Conservation (phyloP, 306 rosid genomes). For the Psophocarpus tetragonolobus region DNA sequence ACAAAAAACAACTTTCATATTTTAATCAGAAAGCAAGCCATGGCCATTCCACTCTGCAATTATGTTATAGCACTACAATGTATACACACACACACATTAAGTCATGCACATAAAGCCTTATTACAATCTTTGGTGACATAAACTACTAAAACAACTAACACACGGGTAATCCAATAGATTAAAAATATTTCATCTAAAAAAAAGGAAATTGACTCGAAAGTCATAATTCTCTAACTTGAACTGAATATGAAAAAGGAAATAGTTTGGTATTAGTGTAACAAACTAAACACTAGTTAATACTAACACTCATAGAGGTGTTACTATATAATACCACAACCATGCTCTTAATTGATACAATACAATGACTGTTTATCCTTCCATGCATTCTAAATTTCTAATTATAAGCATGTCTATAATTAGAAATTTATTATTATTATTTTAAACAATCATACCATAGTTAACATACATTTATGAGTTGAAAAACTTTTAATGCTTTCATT, state of each 20-base stretch:
- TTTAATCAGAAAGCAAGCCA: too few relatives aligned
- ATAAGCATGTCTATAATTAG: background rate
- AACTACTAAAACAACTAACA: slow-evolving; percentile 21
- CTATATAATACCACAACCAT: background rate
- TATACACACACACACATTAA: background rate
- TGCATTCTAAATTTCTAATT: slow-evolving; percentile 16
- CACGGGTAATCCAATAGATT: slow-evolving; percentile 10
- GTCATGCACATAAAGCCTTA: background rate
- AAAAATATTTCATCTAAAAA: background rate
- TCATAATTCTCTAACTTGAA: background rate
- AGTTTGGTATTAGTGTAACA: background rate
- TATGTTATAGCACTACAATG: background rate
- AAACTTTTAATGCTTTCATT: slow-evolving; percentile 13
- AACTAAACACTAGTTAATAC: background rate
- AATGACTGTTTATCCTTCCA: background rate
- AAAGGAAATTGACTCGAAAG: background rate
- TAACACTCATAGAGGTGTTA: background rate
- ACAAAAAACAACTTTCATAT: too few relatives aligned
- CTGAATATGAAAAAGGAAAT: background rate
- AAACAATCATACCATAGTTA: slow-evolving; percentile 24
- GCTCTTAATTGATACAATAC: background rate
- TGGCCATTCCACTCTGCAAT: background rate
- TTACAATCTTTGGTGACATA: slow-evolving; percentile 24
- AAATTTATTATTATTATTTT: slow-evolving; percentile 14
- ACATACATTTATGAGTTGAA: slow-evolving; percentile 17